Evolutionary conservation across 768 basidiomycete species (phyloP).

Genomic region (Candolleomyces eurysporus): DNA sequence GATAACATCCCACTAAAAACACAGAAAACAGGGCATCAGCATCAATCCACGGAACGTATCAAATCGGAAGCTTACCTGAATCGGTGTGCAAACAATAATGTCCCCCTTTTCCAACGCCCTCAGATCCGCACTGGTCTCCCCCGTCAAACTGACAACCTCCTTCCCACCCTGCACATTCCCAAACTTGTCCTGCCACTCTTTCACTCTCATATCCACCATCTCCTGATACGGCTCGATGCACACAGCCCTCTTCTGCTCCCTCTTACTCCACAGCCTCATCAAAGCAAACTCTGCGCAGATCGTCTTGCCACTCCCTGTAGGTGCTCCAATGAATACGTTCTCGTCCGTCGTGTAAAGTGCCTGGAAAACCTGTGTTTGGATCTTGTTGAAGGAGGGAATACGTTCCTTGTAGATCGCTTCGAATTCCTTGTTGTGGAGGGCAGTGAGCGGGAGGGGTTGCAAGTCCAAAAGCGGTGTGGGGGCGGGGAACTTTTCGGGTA

Average conservation of each 20-base stretch:
- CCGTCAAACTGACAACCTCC: conserved; percentile 90
- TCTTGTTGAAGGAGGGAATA: conserved; percentile 93
- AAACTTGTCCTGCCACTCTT: conserved; percentile 90
- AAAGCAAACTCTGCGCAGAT: conserved; percentile 97
- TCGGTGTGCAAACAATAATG: conserved; percentile 91
- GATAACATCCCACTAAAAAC: conserved; percentile 84
- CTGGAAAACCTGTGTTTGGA: conserved; percentile 99
- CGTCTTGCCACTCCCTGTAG: conserved; percentile 96
- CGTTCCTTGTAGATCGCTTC: conserved; percentile 81
- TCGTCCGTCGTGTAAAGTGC: conserved; percentile 95
- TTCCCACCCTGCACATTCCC: conserved; percentile 83
- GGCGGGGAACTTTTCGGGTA: conserved; percentile 94
- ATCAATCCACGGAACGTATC: not conserved
- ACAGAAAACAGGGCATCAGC: not conserved
- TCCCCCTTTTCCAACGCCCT: conserved; percentile 88
- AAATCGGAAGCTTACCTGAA: conserved; percentile 56
- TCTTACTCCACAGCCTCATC: conserved; percentile 90
- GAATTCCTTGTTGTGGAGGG: conserved; percentile 91
- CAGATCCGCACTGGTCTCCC: conserved; percentile 90
- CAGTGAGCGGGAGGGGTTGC: conserved; percentile 84
- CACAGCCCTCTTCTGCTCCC: conserved; percentile 78
- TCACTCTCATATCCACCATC: conserved; percentile 89
- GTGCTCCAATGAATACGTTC: conserved; percentile 95
- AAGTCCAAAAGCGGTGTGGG: conserved; percentile 93
- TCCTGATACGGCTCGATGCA: conserved; percentile 98